Base-by-base conservation (phyloP, 2,329 filamentous ascomycete species). In the Ilyonectria sp. region DNA sequence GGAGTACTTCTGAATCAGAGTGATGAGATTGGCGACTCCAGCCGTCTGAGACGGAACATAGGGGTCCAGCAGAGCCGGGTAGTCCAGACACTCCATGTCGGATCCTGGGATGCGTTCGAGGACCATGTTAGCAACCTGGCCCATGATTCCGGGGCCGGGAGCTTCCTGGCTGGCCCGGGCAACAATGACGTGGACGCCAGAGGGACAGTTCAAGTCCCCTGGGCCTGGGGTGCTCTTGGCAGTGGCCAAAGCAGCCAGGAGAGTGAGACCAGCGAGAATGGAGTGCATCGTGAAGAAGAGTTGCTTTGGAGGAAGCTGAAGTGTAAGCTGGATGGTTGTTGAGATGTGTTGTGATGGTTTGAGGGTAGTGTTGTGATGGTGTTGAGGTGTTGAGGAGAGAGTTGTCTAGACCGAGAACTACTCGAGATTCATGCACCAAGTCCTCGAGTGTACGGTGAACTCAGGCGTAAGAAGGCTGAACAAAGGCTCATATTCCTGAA, bases 161-260 rank as follows among this genome's bases (percentile, higher is more conserved):
- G 67, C 50, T 11, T 76, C 74, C 11, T 64, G 33, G 26, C 74
- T 76, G 9, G 68, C 74, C 23, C 74, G 67, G 54, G 65, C 65
- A 4, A 70, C 68, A 26, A 76, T 59, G 37, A 75, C 64, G 29
- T 75, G 72, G n/a, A 65, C 68, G 2, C 71, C 72, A 1, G 67
- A 60, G 15, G 57, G 43, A 10, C 69, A 76, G 6, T 33, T 49
- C 8, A 33, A n/a, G 33, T 54, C 52, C 7, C 5, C 15, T 4
- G 43, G 31, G 11, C n/a, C n/a, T 0, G 26, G 21, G 17, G 49
- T 35, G 10, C 21, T 37, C 13, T 47, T 43, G 3, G 67, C 59
- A 2, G 57, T 7, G 9, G 46, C 63, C 1, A 71, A 8, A 3
- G 49, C 6, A 1, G 35, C 17, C 5, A 75, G 21, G 0, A 73